phyloP scores from a whole-genome alignment of 1,284 basidiomycete genomes.

The Pseudozyma sp. region DNA sequence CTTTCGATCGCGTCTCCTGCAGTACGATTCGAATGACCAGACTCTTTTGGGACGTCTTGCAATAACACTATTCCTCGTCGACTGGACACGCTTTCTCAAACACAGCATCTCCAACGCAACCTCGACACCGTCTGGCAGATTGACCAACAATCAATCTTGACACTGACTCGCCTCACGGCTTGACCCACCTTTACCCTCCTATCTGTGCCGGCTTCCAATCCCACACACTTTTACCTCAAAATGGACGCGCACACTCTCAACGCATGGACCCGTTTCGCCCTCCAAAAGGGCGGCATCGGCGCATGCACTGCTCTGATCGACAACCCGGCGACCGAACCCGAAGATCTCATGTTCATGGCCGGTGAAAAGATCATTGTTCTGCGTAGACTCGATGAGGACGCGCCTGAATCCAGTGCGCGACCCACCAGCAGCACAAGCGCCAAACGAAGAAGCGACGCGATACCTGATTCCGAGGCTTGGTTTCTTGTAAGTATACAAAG shows the following conservation, averaged over 20 bases:
- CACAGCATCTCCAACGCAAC: too few relatives aligned
- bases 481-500: conserved; percentile 25
- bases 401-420: conserved; percentile 21
- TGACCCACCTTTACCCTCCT: too few relatives aligned
- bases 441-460: conserved; percentile 16
- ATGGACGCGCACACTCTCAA: conserved; percentile 68
- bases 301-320: conserved; percentile 63
- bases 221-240: conserved; percentile 1
- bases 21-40: too few relatives aligned
- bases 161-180: too few relatives aligned
- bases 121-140: too few relatives aligned
- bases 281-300: conserved; percentile 67
- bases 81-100: too few relatives aligned
- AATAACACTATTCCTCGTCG: too few relatives aligned
- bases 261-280: conserved; percentile 68
- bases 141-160: too few relatives aligned
- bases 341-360: conserved; percentile 66
- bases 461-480: conserved; percentile 39
- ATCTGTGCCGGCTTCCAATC: too few relatives aligned
- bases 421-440: conserved; percentile 34
- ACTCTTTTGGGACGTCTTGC: too few relatives aligned
- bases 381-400: conserved; percentile 56
- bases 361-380: conserved; percentile 67
- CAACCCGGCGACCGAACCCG: conserved; percentile 59
- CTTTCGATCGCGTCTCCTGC: too few relatives aligned